Evolutionary conservation across 768 basidiomycete genomes (phyloP).

Genomic region (Daedaleopsis nitida): DNA sequence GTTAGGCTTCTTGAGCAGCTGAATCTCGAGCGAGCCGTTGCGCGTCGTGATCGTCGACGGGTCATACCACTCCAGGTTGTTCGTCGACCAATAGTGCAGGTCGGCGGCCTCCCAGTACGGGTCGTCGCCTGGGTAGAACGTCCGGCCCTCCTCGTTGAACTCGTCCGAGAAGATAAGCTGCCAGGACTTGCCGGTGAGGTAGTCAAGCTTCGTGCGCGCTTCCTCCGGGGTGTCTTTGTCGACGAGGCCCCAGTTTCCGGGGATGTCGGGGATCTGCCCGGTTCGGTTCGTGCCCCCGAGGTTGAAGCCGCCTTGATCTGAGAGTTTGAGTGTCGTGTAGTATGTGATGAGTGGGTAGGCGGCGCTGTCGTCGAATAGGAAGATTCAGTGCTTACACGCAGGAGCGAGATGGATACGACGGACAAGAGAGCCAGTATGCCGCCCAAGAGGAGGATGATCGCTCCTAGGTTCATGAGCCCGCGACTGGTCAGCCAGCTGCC

Average conservation of each 20-base stretch:
- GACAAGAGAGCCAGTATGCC: constrained; percentile 62
- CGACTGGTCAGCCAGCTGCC: constrained; percentile 54
- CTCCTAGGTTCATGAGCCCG: constrained; percentile 72
- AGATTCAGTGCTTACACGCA: no score
- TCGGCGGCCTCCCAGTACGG: constrained; percentile 83
- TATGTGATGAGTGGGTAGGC: constrained; percentile 4
- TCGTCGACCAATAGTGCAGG: constrained; percentile 73
- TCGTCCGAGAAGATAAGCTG: constrained; percentile 85
- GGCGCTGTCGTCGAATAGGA: no score
- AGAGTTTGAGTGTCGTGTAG: constrained; percentile 28
- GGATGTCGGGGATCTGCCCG: constrained; percentile 44
- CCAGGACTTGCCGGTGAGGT: constrained; percentile 23
- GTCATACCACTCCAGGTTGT: constrained; percentile 78
- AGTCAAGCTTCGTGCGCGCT: constrained; percentile 36
- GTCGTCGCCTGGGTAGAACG: constrained; percentile 78
- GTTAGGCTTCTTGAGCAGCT: constrained; percentile 58
- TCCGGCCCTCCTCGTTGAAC: constrained; percentile 71
- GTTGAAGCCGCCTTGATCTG: constrained; percentile 41
- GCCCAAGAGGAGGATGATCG: constrained; percentile 53
- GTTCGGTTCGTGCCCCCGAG: constrained; percentile 46
- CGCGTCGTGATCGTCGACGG: constrained; percentile 58
- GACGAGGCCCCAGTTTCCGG: constrained; percentile 48
- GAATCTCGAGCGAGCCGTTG: constrained; percentile 42
- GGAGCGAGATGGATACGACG: no score
- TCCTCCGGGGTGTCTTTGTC: constrained; percentile 55